A percentile compares a stretch with the other conserved stretches of the same genome.
phyloP scores from a whole-genome alignment of 176 grass and related monocot genomes.

The Musa schizocarpa region DNA sequence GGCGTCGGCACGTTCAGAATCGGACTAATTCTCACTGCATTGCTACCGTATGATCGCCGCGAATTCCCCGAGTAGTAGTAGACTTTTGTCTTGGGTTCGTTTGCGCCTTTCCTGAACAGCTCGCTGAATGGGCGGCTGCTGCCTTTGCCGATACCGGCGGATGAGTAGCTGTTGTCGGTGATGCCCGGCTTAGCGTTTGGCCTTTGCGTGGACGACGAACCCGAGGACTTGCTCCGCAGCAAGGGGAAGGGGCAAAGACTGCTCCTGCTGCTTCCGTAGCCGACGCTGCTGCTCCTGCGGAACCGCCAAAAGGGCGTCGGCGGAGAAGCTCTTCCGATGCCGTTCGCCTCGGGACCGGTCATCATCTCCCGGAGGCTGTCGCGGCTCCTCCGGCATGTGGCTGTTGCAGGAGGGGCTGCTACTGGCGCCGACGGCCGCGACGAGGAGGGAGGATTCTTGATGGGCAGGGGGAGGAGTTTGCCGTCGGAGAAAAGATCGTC shows the following conservation, averaged over 20 bases:
- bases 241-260: constrained; percentile 1
- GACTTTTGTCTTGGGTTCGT: neutral
- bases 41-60: neutral
- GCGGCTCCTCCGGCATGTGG: neutral
- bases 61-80: constrained; percentile 16
- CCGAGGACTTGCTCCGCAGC: constrained; percentile 19
- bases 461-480: constrained; percentile 18
- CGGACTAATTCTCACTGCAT: constrained; percentile 13
- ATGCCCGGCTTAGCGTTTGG: neutral
- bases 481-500: constrained; percentile 25
- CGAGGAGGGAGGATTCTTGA: neutral
- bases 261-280: neutral
- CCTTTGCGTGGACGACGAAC: neutral
- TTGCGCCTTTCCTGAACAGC: neutral
- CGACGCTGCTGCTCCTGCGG: constrained; percentile 1
- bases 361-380: constrained; percentile 15
- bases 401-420: neutral
- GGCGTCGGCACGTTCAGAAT: constrained; percentile 11
- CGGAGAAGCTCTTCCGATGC: neutral
- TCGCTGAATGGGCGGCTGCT: too few relatives aligned
- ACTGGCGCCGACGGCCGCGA: neutral
- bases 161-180: neutral
- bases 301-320: too few relatives aligned
- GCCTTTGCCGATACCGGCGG: too few relatives aligned
- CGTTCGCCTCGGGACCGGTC: neutral